These are phyloP conservation scores for Stagonosporopsis cucurbitacearum DNA, from an alignment of 2,329 filamentous ascomycete genomes.

Conservation along the genomic window DNA sequence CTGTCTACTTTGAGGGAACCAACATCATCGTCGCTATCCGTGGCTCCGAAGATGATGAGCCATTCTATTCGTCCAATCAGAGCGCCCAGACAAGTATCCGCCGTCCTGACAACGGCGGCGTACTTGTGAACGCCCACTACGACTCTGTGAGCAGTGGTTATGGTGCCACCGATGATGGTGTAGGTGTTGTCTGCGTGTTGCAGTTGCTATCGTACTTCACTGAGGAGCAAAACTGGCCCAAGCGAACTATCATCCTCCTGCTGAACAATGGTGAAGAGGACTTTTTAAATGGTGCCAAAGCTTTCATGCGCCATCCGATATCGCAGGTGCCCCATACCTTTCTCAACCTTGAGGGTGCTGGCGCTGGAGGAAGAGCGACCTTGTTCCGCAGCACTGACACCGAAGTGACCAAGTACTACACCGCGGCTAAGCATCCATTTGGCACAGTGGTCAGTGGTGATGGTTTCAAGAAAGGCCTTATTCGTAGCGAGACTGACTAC, in stretches of 20 bases:
- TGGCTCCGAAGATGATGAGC: conserved; percentile 73
- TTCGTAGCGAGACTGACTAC: conserved; percentile 90
- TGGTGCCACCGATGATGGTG: conserved; percentile 92
- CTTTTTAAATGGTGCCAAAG: conserved; percentile 83
- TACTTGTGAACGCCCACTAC: conserved; percentile 93
- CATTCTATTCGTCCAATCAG: conserved; percentile 69
- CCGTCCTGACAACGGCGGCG: conserved; percentile 69
- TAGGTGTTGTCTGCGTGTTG: conserved; percentile 84
- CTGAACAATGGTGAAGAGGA: conserved; percentile 98
- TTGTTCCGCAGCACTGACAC: conserved; percentile 88
- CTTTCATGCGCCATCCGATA: conserved; percentile 83
- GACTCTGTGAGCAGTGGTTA: conserved; percentile 92
- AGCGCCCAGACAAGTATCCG: conserved; percentile 41
- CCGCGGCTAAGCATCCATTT: conserved; percentile 74
- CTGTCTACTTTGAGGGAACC: conserved; percentile 87
- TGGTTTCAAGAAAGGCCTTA: conserved; percentile 78
- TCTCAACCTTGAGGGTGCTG: conserved; percentile 92
- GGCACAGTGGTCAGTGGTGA: conserved; percentile 83
- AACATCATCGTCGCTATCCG: conserved; percentile 93
- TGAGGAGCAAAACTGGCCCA: conserved; percentile 69
- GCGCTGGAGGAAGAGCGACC: conserved; percentile 85
- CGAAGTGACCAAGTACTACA: conserved; percentile 82
- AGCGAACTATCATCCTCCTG: conserved; percentile 79
- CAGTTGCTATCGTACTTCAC: conserved; percentile 90
- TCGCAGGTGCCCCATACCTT: conserved; percentile 84